Percentiles rank a stretch among this genome's conserved stretches.
Evolutionary conservation across 2,329 filamentous ascomycete species (phyloP).

Genomic region (Metarhizium guizhouense): DNA sequence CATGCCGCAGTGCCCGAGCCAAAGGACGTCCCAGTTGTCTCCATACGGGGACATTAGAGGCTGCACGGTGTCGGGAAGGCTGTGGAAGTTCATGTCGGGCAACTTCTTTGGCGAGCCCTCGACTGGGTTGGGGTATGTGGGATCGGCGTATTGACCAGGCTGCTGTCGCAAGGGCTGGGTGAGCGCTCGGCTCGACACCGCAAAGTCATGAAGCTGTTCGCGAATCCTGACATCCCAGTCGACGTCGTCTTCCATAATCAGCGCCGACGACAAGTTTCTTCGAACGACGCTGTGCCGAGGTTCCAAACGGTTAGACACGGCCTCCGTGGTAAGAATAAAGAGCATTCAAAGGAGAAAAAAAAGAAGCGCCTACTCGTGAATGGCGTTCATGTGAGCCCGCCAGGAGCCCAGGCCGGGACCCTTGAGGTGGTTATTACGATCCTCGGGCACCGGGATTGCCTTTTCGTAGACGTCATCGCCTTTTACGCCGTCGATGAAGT

Average conservation of each 20-base stretch:
- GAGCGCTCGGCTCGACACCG: slow-evolving; percentile 25
- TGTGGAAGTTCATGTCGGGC: slow-evolving; percentile 13
- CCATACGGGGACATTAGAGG: slow-evolving; percentile 33
- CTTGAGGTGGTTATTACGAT: slow-evolving; percentile 18
- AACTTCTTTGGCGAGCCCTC: not conserved
- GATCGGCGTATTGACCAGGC: slow-evolving; percentile 14
- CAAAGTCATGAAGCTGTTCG: slow-evolving; percentile 34
- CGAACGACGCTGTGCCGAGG: slow-evolving; percentile 27
- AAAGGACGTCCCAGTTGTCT: slow-evolving; percentile 43
- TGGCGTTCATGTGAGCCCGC: slow-evolving; percentile 30
- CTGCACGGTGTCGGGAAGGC: slow-evolving; percentile 10
- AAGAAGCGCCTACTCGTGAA: slow-evolving; percentile 17
- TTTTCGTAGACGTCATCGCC: slow-evolving; percentile 28
- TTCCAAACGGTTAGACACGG: not conserved
- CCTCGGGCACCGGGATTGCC: slow-evolving; percentile 22
- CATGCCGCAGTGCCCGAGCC: slow-evolving; percentile 40
- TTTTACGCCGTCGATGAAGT: slow-evolving; percentile 36
- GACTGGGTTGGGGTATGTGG: slow-evolving; percentile 12
- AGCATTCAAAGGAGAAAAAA: not conserved
- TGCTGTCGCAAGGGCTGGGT: slow-evolving; percentile 18
- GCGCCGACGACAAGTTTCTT: slow-evolving; percentile 34
- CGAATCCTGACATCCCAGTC: slow-evolving; percentile 48
- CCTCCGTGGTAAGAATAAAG: not conserved
- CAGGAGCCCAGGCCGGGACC: slow-evolving; percentile 24
- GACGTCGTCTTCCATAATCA: slow-evolving; percentile 48